phyloP scores from a whole-genome alignment of 75 land plant genomes.

The Isoetes taiwanensis region DNA sequence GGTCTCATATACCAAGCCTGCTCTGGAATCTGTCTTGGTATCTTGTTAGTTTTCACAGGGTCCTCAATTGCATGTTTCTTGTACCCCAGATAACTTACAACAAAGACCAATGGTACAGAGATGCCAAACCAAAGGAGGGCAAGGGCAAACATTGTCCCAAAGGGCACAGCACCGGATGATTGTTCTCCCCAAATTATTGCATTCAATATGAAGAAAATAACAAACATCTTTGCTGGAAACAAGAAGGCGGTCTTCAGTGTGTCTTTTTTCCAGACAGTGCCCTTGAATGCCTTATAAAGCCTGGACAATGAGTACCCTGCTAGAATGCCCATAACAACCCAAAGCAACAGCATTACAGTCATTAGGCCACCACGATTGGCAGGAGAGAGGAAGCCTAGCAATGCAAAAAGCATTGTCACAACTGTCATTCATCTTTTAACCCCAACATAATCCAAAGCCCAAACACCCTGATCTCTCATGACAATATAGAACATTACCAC shows the following conservation, averaged over 20 bases:
- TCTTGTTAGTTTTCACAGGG: slow-evolving; percentile 24
- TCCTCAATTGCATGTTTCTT: slow-evolving; percentile 19
- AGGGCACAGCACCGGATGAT: slow-evolving; percentile 35
- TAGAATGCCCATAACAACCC: slow-evolving; percentile 16
- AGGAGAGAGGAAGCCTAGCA: slow-evolving; percentile 21
- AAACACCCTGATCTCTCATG: too few relatives aligned
- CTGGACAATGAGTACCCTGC: slow-evolving; percentile 21
- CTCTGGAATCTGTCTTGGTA: slow-evolving; percentile 22
- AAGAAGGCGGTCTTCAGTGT: slow-evolving; percentile 19
- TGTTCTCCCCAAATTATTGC: slow-evolving; percentile 38
- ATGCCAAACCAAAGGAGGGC: slow-evolving; percentile 26
- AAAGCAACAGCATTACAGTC: slow-evolving; percentile 21
- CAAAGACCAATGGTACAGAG: slow-evolving; percentile 23
- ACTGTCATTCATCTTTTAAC: slow-evolving; percentile 27
- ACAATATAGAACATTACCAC: too few relatives aligned
- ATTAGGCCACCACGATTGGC: slow-evolving; percentile 25
- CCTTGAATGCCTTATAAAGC: slow-evolving; percentile 21
- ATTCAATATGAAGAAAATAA: slow-evolving; percentile 18
- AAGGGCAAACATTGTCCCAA: slow-evolving; percentile 22
- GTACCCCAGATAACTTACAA: slow-evolving; percentile 22
- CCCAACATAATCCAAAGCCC: too few relatives aligned
- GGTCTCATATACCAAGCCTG: slow-evolving; percentile 27
- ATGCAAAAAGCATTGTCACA: slow-evolving; percentile 21
- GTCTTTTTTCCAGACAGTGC: slow-evolving; percentile 30
- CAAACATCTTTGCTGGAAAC: slow-evolving; percentile 17